phyloP scores from a whole-genome alignment of 176 grass and related monocot species.

The Musa troglodytarum region DNA sequence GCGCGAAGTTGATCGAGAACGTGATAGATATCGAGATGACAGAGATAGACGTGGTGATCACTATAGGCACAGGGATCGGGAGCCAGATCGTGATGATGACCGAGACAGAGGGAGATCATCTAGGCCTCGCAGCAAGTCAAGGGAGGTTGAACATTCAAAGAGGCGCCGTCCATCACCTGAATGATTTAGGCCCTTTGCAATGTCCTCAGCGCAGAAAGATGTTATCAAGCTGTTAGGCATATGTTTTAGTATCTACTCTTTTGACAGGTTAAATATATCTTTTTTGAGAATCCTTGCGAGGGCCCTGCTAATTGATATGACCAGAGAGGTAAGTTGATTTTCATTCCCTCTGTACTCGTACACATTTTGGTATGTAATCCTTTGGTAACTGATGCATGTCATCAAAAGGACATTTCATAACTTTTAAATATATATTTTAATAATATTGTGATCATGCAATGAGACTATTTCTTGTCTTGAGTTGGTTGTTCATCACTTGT shows the following conservation, averaged over 20 bases:
- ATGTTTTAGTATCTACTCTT: not conserved
- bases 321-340: not conserved
- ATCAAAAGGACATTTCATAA: not conserved
- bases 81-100: conserved; percentile 50
- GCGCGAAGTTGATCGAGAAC: conserved; percentile 48
- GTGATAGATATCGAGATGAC: conserved; percentile 56
- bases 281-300: not conserved
- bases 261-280: not conserved
- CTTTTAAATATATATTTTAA: not conserved
- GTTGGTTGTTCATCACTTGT: too few species aligned
- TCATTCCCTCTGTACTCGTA: not conserved
- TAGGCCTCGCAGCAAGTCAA: conserved; percentile 50
- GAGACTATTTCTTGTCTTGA: not conserved
- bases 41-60: conserved; percentile 48
- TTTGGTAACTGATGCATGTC: not conserved
- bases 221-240: not conserved
- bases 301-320: not conserved
- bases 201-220: not conserved
- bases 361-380: not conserved
- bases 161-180: conserved; percentile 49
- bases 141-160: conserved; percentile 68
- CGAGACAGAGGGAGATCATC: conserved; percentile 65
- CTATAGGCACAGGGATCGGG: conserved; percentile 54
- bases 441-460: not conserved
- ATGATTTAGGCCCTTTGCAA: conserved; percentile 14